These are phyloP conservation scores for Paraconiothyrium sp. DNA, from an alignment of 2,329 filamentous ascomycete species.

Conservation along the genomic window DNA sequence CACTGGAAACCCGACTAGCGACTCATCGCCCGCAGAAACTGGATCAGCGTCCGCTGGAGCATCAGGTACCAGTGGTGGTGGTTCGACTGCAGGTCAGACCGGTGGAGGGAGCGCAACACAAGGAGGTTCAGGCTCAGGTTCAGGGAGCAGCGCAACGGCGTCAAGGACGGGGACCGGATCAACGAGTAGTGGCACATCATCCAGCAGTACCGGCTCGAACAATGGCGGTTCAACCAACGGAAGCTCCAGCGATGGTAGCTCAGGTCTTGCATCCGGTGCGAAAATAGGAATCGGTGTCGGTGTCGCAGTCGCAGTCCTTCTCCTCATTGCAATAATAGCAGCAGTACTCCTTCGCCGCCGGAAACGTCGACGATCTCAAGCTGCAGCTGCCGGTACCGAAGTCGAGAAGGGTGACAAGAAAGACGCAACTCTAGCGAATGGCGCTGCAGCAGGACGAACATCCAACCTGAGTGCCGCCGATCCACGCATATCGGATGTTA, in stretches of 20 bases:
- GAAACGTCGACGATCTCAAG: conserved; percentile 6
- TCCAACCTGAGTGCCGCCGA: conserved; percentile 8
- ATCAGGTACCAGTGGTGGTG: background rate
- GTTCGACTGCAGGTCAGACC: background rate
- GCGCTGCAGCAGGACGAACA: conserved; percentile 2
- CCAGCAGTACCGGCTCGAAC: background rate
- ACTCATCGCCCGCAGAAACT: background rate
- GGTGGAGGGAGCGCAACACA: background rate
- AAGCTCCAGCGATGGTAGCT: background rate
- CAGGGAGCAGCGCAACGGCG: background rate
- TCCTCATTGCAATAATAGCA: conserved; percentile 6
- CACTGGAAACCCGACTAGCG: conserved; percentile 13
- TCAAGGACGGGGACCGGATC: background rate
- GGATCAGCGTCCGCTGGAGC: conserved; percentile 4
- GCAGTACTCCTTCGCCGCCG: conserved; percentile 7
- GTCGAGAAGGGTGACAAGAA: conserved; percentile 8
- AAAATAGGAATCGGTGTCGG: conserved; percentile 15
- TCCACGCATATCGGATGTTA: conserved; percentile 8
- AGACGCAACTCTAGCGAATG: background rate
- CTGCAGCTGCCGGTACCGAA: background rate
- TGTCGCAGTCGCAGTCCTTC: conserved; percentile 1
- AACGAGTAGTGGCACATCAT: background rate
- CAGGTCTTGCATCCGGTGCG: conserved; percentile 6
- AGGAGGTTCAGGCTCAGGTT: background rate
- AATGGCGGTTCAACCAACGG: background rate